Conservation (phyloP, 1,284 basidiomycete species). For the Bondarzewia mesenterica region DNA sequence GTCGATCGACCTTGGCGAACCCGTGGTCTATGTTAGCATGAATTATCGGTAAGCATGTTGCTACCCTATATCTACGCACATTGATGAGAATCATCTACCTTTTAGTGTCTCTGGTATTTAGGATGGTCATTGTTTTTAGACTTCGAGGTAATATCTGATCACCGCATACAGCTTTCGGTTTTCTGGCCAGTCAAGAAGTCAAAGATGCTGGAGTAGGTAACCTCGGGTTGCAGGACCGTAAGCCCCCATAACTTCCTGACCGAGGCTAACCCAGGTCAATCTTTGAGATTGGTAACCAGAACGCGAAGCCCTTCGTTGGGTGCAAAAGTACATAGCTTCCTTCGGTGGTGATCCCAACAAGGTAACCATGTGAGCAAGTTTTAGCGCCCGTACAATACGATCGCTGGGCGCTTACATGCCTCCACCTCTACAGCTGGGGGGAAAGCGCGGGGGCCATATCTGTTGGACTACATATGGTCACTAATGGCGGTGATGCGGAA, state of each 20-base stretch:
- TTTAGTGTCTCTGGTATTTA: not conserved
- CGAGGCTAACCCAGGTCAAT: not conserved
- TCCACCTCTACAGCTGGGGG: conserved; percentile 24
- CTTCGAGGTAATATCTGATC: too few relatives aligned
- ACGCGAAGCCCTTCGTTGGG: conserved; percentile 26
- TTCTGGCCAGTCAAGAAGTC: conserved; percentile 38
- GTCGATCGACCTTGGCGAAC: conserved; percentile 14
- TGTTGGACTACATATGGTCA: conserved; percentile 21
- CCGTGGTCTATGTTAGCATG: conserved; percentile 20
- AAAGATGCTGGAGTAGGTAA: conserved; percentile 43
- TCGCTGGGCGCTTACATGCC: not conserved
- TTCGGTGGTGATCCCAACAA: conserved; percentile 2
- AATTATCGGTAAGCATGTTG: conserved; percentile 24
- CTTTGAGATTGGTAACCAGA: conserved; percentile 10
- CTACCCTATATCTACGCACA: too few relatives aligned
- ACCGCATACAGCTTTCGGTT: conserved; percentile 23
- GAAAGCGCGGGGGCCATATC: conserved; percentile 33
- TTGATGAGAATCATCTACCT: too few relatives aligned
- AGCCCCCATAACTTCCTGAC: conserved; percentile 27
- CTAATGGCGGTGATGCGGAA: conserved; percentile 21
- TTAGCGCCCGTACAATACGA: not conserved
- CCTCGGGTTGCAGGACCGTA: conserved; percentile 46
- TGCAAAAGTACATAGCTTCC: conserved; percentile 24
- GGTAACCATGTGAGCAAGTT: not conserved
- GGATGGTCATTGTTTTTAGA: not conserved